A percentile compares a stretch with the other conserved stretches of the same genome.
These are phyloP conservation scores for Holtermanniella nyarrowii DNA, from an alignment of 768 basidiomycete genomes.

Conservation along the genomic window DNA sequence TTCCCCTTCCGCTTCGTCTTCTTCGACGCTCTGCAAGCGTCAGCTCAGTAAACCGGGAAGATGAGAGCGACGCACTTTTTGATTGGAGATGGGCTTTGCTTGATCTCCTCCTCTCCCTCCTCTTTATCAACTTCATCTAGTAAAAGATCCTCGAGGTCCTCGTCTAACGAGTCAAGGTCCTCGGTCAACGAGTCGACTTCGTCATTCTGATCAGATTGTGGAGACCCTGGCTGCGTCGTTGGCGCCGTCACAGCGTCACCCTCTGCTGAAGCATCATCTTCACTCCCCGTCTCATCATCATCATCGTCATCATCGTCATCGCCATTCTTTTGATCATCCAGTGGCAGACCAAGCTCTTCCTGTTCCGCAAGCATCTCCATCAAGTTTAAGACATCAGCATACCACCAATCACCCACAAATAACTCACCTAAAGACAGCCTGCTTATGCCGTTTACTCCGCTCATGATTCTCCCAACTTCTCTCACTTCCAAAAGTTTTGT, in stretches of 20 bases:
- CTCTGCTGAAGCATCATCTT: too few relatives aligned
- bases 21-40: not conserved
- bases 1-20: not conserved
- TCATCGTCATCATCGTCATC: conserved; percentile 20
- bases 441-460: conserved; percentile 83
- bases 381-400: conserved; percentile 10
- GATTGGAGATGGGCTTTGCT: too few relatives aligned
- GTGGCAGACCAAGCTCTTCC: not conserved
- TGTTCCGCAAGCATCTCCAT: conserved; percentile 7
- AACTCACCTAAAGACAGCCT: conserved; percentile 61
- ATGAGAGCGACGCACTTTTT: not conserved
- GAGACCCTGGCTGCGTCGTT: not conserved
- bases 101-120: conserved; percentile 3
- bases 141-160: conserved; percentile 4
- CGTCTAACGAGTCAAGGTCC: not conserved
- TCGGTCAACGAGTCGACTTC: not conserved
- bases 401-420: conserved; percentile 5
- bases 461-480: conserved; percentile 96
- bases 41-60: not conserved
- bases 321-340: conserved; percentile 24
- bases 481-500: conserved; percentile 78
- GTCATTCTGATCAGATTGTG: too few relatives aligned
- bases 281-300: conserved; percentile 19
- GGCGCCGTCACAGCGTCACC: not conserved
- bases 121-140: conserved; percentile 9